Percentiles rank a stretch among this genome's conserved stretches.
Evolutionary conservation across 768 basidiomycete species (phyloP).

Genomic region (Amanita exitialis): DNA sequence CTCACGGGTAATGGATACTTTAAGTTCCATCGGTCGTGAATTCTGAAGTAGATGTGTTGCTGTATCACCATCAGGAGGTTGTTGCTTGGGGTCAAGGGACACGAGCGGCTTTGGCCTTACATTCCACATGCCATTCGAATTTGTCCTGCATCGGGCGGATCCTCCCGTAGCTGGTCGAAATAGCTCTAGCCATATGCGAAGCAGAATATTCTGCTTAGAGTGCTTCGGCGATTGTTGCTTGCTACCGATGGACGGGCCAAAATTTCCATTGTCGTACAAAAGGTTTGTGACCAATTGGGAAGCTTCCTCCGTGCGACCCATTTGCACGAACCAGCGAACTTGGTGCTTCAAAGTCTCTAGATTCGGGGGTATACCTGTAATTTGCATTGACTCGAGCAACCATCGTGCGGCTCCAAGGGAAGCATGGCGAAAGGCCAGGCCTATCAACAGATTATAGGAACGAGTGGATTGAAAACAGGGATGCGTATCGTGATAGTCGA

Average conservation of each 20-base stretch:
- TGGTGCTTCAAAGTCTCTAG: conserved; percentile 47
- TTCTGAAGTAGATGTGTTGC: conserved; percentile 15
- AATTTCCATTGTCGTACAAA: conserved; percentile 10
- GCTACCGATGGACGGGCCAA: neutral
- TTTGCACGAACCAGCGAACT: conserved; percentile 45
- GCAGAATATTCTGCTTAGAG: conserved; percentile 20
- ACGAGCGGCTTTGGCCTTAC: neutral
- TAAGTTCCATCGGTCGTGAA: conserved; percentile 29
- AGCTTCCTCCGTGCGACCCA: conserved; percentile 47
- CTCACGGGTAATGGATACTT: conserved; percentile 24
- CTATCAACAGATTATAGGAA: conserved; percentile 36
- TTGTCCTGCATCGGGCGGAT: conserved; percentile 3
- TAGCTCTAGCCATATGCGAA: conserved; percentile 55
- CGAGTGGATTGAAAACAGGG: conserved; percentile 26
- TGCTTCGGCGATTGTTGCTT: neutral
- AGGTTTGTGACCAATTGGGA: conserved; percentile 32
- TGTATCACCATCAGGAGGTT: neutral
- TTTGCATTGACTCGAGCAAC: conserved; percentile 39
- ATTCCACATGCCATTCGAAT: neutral
- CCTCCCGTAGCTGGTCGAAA: conserved; percentile 33
- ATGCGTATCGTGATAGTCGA: conserved; percentile 39
- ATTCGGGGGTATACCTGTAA: conserved; percentile 30
- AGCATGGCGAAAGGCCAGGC: conserved; percentile 39
- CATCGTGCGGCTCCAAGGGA: conserved; percentile 34
- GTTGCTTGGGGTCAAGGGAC: neutral